phyloP scores from a whole-genome alignment of 805 yeast species.

The Wickerhamiella alocasiicola region DNA sequence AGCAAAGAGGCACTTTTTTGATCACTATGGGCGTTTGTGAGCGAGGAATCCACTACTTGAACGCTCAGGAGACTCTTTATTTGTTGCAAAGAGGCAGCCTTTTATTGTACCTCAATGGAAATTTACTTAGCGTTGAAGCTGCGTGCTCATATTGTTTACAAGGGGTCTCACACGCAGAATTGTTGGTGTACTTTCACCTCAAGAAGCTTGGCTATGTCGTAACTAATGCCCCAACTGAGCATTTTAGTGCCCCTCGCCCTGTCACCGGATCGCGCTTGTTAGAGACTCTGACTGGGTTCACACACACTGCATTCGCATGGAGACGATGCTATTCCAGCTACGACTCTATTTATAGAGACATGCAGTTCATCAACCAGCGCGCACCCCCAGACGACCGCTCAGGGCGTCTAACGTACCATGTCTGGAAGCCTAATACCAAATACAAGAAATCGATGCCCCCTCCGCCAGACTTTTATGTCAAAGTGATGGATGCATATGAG shows the following conservation, averaged over 20 bases:
- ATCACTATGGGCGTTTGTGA: constrained; percentile 58
- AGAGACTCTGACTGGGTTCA: background rate
- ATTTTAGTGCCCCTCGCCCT: background rate
- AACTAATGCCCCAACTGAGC: constrained; percentile 16
- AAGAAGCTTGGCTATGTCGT: constrained; percentile 72
- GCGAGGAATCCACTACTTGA: constrained; percentile 39
- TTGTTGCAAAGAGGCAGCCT: constrained; percentile 69
- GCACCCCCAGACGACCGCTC: constrained; percentile 8
- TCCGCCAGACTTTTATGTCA: constrained; percentile 63
- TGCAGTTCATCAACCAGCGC: constrained; percentile 9
- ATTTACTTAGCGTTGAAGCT: constrained; percentile 48
- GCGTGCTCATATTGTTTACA: constrained; percentile 40
- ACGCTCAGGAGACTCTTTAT: constrained; percentile 60
- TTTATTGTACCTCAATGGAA: constrained; percentile 30
- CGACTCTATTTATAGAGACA: constrained; percentile 16
- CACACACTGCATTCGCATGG: constrained; percentile 17
- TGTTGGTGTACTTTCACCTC: constrained; percentile 55
- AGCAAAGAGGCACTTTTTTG: constrained; percentile 62
- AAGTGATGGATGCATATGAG: constrained; percentile 37
- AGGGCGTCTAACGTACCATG: constrained; percentile 39
- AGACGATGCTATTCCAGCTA: constrained; percentile 16
- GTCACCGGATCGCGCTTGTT: background rate
- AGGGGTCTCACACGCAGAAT: constrained; percentile 13
- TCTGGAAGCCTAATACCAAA: constrained; percentile 67
- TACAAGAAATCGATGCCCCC: constrained; percentile 59